Conservation (phyloP, 495 filamentous ascomycete species). For the Aspergillus olivimuriae region DNA sequence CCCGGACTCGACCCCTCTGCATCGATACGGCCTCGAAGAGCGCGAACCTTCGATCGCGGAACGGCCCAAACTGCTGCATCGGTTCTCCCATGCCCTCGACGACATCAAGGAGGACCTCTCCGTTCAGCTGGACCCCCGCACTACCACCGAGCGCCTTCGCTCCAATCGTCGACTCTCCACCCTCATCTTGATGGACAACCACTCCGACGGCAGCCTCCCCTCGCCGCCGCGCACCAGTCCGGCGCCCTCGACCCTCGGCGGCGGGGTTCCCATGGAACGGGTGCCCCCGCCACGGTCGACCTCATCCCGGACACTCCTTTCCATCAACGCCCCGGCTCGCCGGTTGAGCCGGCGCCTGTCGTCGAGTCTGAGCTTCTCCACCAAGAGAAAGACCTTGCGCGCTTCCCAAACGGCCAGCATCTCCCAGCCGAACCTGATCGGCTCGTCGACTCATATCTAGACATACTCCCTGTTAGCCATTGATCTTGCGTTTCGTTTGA, state of each 20-base stretch:
- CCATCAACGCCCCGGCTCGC: conserved; percentile 17
- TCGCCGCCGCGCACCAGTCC: conserved; percentile 6
- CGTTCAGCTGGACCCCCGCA: conserved; percentile 21
- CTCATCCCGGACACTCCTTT: conserved; percentile 18
- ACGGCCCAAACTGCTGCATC: conserved; percentile 27
- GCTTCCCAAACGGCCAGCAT: conserved; percentile 23
- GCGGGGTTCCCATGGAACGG: conserved; percentile 5
- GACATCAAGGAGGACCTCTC: conserved; percentile 37
- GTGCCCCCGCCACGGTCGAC: conserved; percentile 9
- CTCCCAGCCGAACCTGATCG: conserved; percentile 36
- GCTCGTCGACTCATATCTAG: conserved; percentile 28
- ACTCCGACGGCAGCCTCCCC: background rate
- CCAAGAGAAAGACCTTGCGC: conserved; percentile 11
- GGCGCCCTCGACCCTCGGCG: conserved; percentile 4
- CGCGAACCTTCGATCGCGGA: conserved; percentile 32
- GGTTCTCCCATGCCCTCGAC: conserved; percentile 36
- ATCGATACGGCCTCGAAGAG: conserved; percentile 35
- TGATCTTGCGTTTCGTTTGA: too few relatives aligned
- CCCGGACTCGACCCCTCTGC: conserved; percentile 28
- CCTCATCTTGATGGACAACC: conserved; percentile 12
- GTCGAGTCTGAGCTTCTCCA: conserved; percentile 20
- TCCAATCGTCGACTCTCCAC: conserved; percentile 26
- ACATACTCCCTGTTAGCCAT: background rate
- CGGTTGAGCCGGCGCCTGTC: conserved; percentile 26
- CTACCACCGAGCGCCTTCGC: conserved; percentile 22